Evolutionary conservation across 1,284 basidiomycete genomes (phyloP), one percentile per base, ranked within the genome.

Genomic region (Rhodofomes roseus): DNA sequence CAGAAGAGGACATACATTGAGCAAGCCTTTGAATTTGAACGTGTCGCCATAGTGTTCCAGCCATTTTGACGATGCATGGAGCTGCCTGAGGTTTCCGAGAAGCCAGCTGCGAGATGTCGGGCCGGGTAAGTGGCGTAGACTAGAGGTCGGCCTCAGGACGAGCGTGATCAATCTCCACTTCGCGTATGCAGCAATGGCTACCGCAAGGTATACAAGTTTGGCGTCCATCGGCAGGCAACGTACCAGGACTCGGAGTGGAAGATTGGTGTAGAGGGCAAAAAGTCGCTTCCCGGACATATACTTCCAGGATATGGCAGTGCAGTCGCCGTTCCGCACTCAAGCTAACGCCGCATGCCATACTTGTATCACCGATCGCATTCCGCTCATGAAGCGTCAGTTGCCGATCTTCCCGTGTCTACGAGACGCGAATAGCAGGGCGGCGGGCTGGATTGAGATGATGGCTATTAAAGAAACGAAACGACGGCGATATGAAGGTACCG

Each of bases 21-120:
- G 71, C 1, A 82, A 64, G 1, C 73, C 73, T 56, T 76, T 76
- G 58, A 79, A 84, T 59, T 70, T 77, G 53, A 87, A 64, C 0
- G 79, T 83, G 29, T 51, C 48, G 1, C 48, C 48, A 51, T 51
- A 36, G 6, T 51, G 48, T 31, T 34, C 48, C 22, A 34, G 27
- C 48, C 48, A 51, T 4, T 36, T 23, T 14, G 23, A 14, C 9
- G 14, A 18, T 6, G 31, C 16, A 34, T 51, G 7, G 25, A 51
- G 11, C 9, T 36, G 25, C 6, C 16, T 34, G 48, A 51, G 48
- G 27, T 51, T 31, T 1, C 48, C 48, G 8, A 51, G 29, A 34
- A 51, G 27, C 48, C 48, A 51, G 27, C 29, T 51, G 4, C 18
- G 31, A 31, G 48, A n/a, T n/a, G 8, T 51, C 29, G 48, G 48